These are phyloP conservation scores for Artemisia argyi DNA, from an alignment of 129 eudicot genomes.

Conservation along the genomic window DNA sequence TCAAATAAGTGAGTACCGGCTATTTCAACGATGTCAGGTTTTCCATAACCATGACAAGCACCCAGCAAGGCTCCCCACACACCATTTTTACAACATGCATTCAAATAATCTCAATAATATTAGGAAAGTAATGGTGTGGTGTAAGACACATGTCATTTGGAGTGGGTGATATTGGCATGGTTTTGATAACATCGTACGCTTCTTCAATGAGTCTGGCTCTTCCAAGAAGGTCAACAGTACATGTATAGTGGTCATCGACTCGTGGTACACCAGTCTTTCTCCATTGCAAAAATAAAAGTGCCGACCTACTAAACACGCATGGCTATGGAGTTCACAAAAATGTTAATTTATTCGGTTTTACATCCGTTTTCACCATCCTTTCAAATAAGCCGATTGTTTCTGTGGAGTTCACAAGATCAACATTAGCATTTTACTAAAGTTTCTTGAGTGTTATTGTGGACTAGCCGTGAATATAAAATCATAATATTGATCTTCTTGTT, in stretches of 20 bases:
- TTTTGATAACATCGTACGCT: conserved; percentile 49
- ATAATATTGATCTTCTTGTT: no score
- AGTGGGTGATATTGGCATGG: conserved; percentile 48
- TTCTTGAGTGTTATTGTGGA: no score
- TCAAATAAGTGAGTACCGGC: conserved; percentile 51
- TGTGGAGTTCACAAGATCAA: no score
- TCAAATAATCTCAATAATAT: no score
- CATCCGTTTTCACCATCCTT: conserved; percentile 44
- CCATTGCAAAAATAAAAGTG: conserved; percentile 39
- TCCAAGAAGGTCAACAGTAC: conserved; percentile 62
- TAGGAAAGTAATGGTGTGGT: no score
- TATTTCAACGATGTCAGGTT: conserved; percentile 44
- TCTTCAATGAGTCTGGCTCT: conserved; percentile 47
- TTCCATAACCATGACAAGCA: conserved; percentile 44
- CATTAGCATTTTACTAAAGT: no score
- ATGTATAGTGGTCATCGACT: conserved; percentile 47
- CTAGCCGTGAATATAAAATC: no score
- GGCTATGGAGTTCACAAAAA: conserved; percentile 49
- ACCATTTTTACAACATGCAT: background rate
- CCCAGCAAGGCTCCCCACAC: conserved; percentile 61
- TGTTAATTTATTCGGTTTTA: conserved; percentile 51
- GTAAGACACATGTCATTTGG: background rate
- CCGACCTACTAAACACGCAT: conserved; percentile 50
- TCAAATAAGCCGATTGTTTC: conserved; percentile 37
- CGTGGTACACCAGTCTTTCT: conserved; percentile 37